Evolutionary conservation across 805 yeast species (phyloP).

Genomic region (Monosporozyma aerobia): DNA sequence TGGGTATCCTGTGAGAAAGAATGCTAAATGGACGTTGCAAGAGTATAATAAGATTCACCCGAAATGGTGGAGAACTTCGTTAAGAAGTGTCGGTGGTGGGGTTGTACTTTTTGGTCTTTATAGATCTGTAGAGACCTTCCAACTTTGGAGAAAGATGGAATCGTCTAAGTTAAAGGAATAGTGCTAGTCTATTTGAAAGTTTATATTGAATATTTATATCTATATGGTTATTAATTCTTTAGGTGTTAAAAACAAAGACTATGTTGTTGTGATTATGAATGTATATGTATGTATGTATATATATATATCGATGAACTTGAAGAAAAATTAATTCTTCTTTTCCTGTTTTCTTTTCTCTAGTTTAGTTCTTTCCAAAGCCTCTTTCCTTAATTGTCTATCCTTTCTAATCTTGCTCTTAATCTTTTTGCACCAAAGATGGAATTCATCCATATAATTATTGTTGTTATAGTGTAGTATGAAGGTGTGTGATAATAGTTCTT

Average conservation of each 20-base stretch:
- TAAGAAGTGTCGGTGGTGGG: conserved; percentile 45
- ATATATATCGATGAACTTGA: not conserved
- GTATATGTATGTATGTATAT: not conserved
- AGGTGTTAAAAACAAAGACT: too few species aligned
- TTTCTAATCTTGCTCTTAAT: conserved; percentile 25
- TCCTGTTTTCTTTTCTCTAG: conserved; percentile 22
- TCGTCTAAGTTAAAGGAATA: not conserved
- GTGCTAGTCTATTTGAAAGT: not conserved
- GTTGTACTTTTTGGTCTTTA: conserved; percentile 49
- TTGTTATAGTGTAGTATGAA: conserved; percentile 29
- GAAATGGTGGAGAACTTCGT: conserved; percentile 50
- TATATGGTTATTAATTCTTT: too few species aligned
- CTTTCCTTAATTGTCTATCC: conserved; percentile 26
- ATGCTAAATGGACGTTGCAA: conserved; percentile 31
- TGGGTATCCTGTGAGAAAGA: conserved; percentile 43
- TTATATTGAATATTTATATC: not conserved
- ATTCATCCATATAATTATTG: conserved; percentile 22
- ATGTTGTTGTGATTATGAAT: not conserved
- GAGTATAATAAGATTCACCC: conserved; percentile 37
- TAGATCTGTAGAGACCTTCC: conserved; percentile 45
- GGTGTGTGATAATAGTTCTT: conserved; percentile 45
- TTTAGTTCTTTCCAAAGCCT: conserved; percentile 24
- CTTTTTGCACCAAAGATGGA: conserved; percentile 36
- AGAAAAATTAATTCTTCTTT: conserved; percentile 1
- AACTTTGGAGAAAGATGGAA: conserved; percentile 3